Evolutionary conservation across 2,329 filamentous ascomycete species (phyloP), one percentile per base, ranked within the genome.

Genomic region (Aureobasidium leucospermi): DNA sequence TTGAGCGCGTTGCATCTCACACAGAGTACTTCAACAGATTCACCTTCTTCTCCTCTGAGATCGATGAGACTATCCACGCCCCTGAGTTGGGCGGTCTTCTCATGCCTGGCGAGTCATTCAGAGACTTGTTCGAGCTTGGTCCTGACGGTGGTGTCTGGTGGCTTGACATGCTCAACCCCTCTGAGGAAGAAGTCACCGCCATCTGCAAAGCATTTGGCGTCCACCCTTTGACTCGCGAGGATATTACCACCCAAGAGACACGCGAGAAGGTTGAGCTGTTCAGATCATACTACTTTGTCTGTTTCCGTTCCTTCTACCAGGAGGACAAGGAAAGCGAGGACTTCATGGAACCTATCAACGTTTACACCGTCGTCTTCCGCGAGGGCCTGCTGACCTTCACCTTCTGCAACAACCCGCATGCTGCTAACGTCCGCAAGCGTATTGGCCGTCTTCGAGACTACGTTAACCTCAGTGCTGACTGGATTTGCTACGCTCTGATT

Each of bases 251-350:
- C 0, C 91, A 96, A 71, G 94, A 99, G 75, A 88, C 92, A 10
- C 91, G 94, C 45, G 94, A 99, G 76, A 99, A 99, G 79, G 96
- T 99, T 59, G 94, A 99, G 74, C 81, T 99, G 28, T 99, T 99
- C 76, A 89, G 90, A 28, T 90, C 91, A 43, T 99, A 99, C 77
- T 99, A 99, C 76, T 97, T 99, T 73, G 90, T 96, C 53, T 96
- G 90, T 73, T 99, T 97, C 81, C 86, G 93, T 57, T 96, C 92
- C 1, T 99, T 97, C 78, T 88, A 85, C 66, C 88, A 93, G 58
- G 79, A 90, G 65, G 88, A 95, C 66, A 87, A 89, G 66, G 82
- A 86, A 36, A 86, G 87, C 52, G 86, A 89, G 63, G 84, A 89
- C 60, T 95, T 95, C 69, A 88, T 96, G 68, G 91, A 96, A 68